Conservation (phyloP, 2,329 filamentous ascomycete species). For the Aspergillus fischeri region DNA sequence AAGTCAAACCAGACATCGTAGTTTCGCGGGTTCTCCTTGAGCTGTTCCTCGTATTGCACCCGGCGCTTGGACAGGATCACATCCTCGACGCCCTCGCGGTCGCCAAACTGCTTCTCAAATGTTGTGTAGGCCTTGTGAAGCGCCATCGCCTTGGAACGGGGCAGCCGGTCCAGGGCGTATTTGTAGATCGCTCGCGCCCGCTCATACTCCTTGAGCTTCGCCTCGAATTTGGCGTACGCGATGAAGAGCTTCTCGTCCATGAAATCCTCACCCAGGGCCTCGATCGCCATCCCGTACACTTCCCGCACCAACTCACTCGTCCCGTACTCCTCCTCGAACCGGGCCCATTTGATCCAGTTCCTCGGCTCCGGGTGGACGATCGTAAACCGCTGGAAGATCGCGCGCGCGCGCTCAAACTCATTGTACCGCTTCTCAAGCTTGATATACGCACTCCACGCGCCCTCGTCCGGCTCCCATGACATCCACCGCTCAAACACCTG, state of each 20-base stretch:
- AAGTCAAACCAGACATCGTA: conserved; percentile 98
- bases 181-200: conserved; percentile 93
- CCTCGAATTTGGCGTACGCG: conserved; percentile 90
- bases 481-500: conserved; percentile 98
- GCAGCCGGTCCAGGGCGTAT: conserved; percentile 86
- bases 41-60: conserved; percentile 88
- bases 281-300: conserved; percentile 83
- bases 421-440: conserved; percentile 94
- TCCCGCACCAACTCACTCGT: conserved; percentile 88
- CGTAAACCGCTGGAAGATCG: conserved; percentile 86
- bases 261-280: conserved; percentile 87
- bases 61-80: conserved; percentile 92
- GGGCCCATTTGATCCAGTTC: conserved; percentile 99
- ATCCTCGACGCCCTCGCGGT: conserved; percentile 88
- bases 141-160: conserved; percentile 75
- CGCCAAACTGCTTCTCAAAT: conserved; percentile 97
- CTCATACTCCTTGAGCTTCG: conserved; percentile 92
- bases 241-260: conserved; percentile 96
- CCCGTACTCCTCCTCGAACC: conserved; percentile 93
- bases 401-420: conserved; percentile 84
- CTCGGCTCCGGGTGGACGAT: conserved; percentile 88
- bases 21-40: conserved; percentile 91
- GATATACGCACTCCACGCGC: conserved; percentile 93
- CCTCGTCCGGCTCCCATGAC: conserved; percentile 95
- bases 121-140: conserved; percentile 94